Evolutionary conservation across 768 basidiomycete species (phyloP).

Genomic region (Tulasnella sp.): DNA sequence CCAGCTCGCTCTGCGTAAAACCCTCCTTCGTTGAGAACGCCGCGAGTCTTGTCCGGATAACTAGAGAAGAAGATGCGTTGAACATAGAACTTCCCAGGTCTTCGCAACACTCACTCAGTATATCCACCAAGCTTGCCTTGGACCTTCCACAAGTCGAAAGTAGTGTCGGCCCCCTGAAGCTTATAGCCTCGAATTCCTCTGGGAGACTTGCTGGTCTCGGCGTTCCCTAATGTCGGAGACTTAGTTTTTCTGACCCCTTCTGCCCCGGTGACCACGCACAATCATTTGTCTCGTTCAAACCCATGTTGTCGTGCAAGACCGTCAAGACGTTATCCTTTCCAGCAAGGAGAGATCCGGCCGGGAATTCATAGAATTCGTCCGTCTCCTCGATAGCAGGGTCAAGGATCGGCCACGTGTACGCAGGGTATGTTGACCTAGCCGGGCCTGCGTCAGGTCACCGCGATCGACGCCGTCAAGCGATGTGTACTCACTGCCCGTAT

Average conservation of each 20-base stretch:
- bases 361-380: slow-evolving; percentile 63
- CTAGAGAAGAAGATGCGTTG: slow-evolving; percentile 38
- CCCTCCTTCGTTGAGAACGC: slow-evolving; percentile 69
- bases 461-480: slow-evolving; percentile 32
- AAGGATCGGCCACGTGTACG: not conserved
- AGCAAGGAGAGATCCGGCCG: slow-evolving; percentile 47
- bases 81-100: not conserved
- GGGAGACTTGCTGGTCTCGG: slow-evolving; percentile 62
- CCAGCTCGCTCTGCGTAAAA: slow-evolving; percentile 65
- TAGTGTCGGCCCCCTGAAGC: slow-evolving; percentile 48
- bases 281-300: slow-evolving; percentile 15
- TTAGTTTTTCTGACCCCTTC: slow-evolving; percentile 74
- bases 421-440: not conserved
- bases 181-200: slow-evolving; percentile 74
- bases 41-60: slow-evolving; percentile 67
- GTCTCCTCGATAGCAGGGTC: slow-evolving; percentile 57
- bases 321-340: slow-evolving; percentile 70
- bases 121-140: slow-evolving; percentile 74
- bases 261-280: not conserved
- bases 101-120: slow-evolving; percentile 45
- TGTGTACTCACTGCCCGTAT: slow-evolving; percentile 71
- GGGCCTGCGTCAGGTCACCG: not conserved
- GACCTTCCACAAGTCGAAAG: slow-evolving; percentile 61
- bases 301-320: slow-evolving; percentile 54
- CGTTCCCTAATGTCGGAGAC: slow-evolving; percentile 33